These are phyloP conservation scores for Phytophthora constricta DNA, from an alignment of 352 stramenopile species.

Conservation along the genomic window DNA sequence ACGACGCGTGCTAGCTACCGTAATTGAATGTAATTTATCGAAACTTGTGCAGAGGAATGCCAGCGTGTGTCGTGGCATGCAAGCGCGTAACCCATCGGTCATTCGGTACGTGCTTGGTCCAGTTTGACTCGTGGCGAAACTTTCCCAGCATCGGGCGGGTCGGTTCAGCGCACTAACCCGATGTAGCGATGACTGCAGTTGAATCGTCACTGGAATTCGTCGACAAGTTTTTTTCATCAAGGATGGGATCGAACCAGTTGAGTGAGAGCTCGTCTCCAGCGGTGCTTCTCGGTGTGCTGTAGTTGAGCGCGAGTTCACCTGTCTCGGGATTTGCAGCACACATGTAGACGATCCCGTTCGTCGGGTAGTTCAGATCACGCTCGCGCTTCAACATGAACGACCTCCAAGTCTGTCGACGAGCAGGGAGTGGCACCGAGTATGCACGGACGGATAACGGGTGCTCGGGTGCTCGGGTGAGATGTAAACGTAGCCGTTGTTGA, in stretches of 20 bases:
- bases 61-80: not conserved
- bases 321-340: not conserved
- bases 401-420: not conserved
- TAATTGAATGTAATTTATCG: constrained; percentile 46
- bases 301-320: not conserved
- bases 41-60: not conserved
- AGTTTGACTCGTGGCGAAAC: too few species aligned
- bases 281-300: not conserved
- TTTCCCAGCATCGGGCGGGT: too few species aligned
- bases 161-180: too few species aligned
- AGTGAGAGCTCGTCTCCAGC: not conserved
- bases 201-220: not conserved
- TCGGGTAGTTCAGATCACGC: not conserved
- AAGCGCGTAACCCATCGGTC: too few species aligned
- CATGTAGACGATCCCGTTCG: not conserved
- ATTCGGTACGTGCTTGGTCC: too few species aligned
- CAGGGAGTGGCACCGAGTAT: not conserved
- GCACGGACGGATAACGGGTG: not conserved
- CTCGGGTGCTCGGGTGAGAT: too few species aligned
- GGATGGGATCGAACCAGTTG: not conserved
- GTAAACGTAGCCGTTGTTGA: not conserved
- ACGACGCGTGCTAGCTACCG: not conserved
- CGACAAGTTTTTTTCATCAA: not conserved
- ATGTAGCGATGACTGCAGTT: not conserved
- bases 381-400: not conserved